Conservation (phyloP, 352 stramenopile genomes). For the Sclerospora graminicola region DNA sequence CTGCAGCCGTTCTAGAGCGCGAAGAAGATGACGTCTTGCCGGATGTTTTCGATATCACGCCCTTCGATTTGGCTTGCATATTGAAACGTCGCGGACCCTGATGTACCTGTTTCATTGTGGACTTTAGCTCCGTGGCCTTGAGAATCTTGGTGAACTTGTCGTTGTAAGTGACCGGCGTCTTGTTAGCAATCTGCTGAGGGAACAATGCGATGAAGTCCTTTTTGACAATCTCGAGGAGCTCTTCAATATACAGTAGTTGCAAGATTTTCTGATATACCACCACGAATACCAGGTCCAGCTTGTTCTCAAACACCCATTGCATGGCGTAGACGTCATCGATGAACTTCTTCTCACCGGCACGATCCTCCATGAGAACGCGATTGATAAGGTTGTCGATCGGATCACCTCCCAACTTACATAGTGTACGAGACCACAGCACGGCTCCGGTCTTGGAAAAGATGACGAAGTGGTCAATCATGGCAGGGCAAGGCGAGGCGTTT, state of each 20-base stretch:
- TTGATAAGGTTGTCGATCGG: constrained; percentile 85
- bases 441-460: constrained; percentile 88
- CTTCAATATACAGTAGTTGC: constrained; percentile 86
- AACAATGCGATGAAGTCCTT: constrained; percentile 72
- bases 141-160: constrained; percentile 75
- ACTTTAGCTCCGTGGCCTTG: constrained; percentile 60
- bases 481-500: neutral
- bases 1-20: constrained; percentile 23
- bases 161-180: constrained; percentile 71
- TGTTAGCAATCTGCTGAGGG: constrained; percentile 58
- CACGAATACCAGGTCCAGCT: constrained; percentile 87
- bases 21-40: constrained; percentile 35
- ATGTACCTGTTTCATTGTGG: constrained; percentile 44
- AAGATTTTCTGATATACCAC: constrained; percentile 89
- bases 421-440: constrained; percentile 84
- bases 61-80: constrained; percentile 51
- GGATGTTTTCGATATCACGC: constrained; percentile 30
- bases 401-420: constrained; percentile 80
- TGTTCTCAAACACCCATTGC: constrained; percentile 90
- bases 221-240: constrained; percentile 85
- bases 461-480: constrained; percentile 89
- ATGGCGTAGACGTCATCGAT: constrained; percentile 80
- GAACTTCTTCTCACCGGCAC: constrained; percentile 78
- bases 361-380: constrained; percentile 86
- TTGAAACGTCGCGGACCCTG: constrained; percentile 55